phyloP scores from a whole-genome alignment of 495 filamentous ascomycete species.

The Friedmanniomyces endolithicus region DNA sequence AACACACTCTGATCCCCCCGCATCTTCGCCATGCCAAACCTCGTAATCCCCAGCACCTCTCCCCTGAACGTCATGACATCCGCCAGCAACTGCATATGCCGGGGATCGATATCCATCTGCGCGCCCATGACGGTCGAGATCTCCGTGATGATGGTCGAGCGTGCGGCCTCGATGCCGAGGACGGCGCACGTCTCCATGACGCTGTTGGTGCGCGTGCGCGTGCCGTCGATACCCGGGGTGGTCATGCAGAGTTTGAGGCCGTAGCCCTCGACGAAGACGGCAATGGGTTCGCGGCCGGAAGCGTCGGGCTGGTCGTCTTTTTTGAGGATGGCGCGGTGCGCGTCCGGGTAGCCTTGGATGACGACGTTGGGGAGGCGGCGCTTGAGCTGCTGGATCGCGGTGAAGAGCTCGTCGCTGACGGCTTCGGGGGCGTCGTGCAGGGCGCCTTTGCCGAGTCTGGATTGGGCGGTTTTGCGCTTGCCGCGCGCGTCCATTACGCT shows the following conservation, averaged over 20 bases:
- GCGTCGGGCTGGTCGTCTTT: conserved; percentile 45
- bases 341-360: conserved; percentile 76
- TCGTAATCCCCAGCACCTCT: conserved; percentile 92
- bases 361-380: conserved; percentile 65
- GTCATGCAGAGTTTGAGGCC: conserved; percentile 81
- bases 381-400: conserved; percentile 72
- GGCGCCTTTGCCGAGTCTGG: conserved; percentile 5
- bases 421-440: conserved; percentile 9
- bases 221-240: conserved; percentile 73
- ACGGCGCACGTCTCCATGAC: conserved; percentile 85
- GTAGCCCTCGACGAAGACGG: conserved; percentile 85
- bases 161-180: conserved; percentile 93
- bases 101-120: conserved; percentile 90
- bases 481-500: conserved; percentile 8
- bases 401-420: conserved; percentile 52
- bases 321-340: conserved; percentile 79
- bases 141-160: conserved; percentile 68
- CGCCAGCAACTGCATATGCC: conserved; percentile 96
- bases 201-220: conserved; percentile 61
- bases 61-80: conserved; percentile 99
- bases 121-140: conserved; percentile 67
- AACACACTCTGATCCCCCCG: conserved; percentile 63
- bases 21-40: conserved; percentile 95
- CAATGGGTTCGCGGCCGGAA: conserved; percentile 37
- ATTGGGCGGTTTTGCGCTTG: conserved; percentile 21